phyloP scores from a whole-genome alignment of 306 rosid genomes.

The Quercus glauca region DNA sequence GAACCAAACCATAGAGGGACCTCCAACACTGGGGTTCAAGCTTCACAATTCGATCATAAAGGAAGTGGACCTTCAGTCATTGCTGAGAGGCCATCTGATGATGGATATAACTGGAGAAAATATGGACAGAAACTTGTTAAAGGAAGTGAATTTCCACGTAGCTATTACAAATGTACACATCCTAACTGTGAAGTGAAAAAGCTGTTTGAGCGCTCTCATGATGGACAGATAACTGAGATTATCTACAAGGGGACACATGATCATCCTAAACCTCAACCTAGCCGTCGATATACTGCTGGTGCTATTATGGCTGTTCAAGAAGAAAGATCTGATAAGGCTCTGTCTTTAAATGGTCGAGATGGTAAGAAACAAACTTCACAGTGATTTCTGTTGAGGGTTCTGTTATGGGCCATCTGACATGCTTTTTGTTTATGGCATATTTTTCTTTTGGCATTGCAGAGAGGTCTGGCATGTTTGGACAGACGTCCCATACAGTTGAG shows the following conservation, averaged over 20 bases:
- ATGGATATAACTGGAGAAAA: slow-evolving; percentile 97
- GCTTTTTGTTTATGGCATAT: slow-evolving; percentile 11
- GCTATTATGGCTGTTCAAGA: slow-evolving; percentile 55
- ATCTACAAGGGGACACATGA: slow-evolving; percentile 94
- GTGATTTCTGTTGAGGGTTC: slow-evolving; percentile 2
- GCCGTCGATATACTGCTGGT: slow-evolving; percentile 69
- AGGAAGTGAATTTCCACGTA: slow-evolving; percentile 97
- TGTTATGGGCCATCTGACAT: slow-evolving; percentile 10
- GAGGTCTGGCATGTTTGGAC: slow-evolving; percentile 59
- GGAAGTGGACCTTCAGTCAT: slow-evolving; percentile 52
- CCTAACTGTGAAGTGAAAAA: slow-evolving; percentile 99
- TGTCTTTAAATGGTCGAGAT: slow-evolving; percentile 58
- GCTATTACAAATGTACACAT: slow-evolving; percentile 97
- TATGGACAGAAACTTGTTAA: slow-evolving; percentile 96
- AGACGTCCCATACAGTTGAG: slow-evolving; percentile 47
- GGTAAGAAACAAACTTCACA: slow-evolving; percentile 47
- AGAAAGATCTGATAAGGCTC: slow-evolving; percentile 67
- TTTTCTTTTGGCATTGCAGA: slow-evolving; percentile 45
- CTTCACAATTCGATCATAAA: slow-evolving; percentile 54
- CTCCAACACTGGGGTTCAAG: slow-evolving; percentile 46
- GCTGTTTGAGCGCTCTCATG: slow-evolving; percentile 88
- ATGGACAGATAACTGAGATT: slow-evolving; percentile 93
- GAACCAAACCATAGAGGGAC: slow-evolving; percentile 55
- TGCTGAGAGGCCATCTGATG: slow-evolving; percentile 63
- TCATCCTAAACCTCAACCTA: slow-evolving; percentile 97